Conservation (phyloP, 31 red algal genomes). For the Asparagopsis taxiformis region DNA sequence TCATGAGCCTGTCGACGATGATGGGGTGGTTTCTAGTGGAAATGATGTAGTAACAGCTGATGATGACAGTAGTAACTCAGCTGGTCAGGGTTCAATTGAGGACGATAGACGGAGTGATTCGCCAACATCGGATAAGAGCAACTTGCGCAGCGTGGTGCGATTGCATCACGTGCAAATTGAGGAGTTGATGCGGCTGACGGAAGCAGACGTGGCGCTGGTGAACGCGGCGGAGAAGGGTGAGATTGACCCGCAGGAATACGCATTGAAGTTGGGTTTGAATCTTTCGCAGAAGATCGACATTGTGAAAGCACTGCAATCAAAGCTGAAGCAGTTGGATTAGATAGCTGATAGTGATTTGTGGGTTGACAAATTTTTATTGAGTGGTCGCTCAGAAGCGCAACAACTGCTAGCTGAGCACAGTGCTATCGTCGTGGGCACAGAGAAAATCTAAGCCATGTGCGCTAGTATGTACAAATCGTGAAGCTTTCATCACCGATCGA, state of each 20-base stretch:
- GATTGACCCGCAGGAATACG: constrained; percentile 63
- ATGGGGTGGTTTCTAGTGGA: not conserved
- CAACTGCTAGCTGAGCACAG: not conserved
- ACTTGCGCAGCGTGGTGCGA: constrained; percentile 37
- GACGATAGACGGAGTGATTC: not conserved
- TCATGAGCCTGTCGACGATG: not conserved
- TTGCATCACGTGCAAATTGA: constrained; percentile 74
- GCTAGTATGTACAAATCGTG: not conserved
- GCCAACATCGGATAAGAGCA: not conserved
- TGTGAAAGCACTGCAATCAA: constrained; percentile 41
- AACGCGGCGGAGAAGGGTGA: constrained; percentile 63
- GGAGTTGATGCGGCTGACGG: constrained; percentile 65
- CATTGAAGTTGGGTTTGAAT: constrained; percentile 53
- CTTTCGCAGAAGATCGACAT: constrained; percentile 71
- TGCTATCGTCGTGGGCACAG: not conserved
- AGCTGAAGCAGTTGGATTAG: constrained; percentile 44
- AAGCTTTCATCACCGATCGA: not conserved
- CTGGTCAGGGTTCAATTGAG: not conserved
- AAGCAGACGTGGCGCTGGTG: constrained; percentile 59
- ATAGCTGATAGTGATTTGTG: constrained; percentile 1
- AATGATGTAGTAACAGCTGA: not conserved
- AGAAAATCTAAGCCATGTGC: not conserved
- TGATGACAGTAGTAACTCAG: not conserved
- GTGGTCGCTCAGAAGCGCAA: not conserved
- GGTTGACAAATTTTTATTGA: not conserved